These are phyloP conservation scores for Paramecium sonneborni DNA, from an alignment of 73 alveolate genomes.

Conservation along the genomic window DNA sequence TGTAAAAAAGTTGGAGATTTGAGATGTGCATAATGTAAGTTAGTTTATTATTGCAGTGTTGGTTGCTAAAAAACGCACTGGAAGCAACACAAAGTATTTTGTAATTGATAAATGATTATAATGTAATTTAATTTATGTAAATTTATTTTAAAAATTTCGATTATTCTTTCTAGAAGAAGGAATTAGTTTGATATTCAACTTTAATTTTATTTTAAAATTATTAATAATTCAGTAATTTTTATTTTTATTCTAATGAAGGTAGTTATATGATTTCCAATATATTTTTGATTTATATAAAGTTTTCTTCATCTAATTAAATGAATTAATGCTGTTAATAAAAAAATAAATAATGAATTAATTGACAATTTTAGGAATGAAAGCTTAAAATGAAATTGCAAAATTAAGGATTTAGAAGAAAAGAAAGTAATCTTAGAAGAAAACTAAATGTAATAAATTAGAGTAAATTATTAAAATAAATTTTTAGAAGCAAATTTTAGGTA, in stretches of 20 bases:
- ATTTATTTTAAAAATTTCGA: too few relatives aligned
- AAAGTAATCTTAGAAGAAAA: too few relatives aligned
- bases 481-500: not conserved
- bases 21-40: constrained; percentile 25
- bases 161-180: too few relatives aligned
- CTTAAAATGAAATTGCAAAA: not conserved
- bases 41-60: constrained; percentile 11
- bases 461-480: not conserved
- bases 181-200: too few relatives aligned
- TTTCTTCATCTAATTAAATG: not conserved
- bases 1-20: not conserved
- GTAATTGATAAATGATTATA: not conserved
- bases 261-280: too few relatives aligned
- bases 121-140: too few relatives aligned
- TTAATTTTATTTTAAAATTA: too few relatives aligned
- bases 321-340: not conserved
- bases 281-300: not conserved
- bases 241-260: too few relatives aligned
- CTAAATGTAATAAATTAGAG: too few relatives aligned
- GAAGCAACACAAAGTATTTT: not conserved
- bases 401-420: not conserved
- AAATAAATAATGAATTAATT: not conserved
- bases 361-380: not conserved
- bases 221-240: too few relatives aligned
- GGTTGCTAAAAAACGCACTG: not conserved